Conservation (phyloP, 1,284 basidiomycete species). For the Ustilago hordei region DNA sequence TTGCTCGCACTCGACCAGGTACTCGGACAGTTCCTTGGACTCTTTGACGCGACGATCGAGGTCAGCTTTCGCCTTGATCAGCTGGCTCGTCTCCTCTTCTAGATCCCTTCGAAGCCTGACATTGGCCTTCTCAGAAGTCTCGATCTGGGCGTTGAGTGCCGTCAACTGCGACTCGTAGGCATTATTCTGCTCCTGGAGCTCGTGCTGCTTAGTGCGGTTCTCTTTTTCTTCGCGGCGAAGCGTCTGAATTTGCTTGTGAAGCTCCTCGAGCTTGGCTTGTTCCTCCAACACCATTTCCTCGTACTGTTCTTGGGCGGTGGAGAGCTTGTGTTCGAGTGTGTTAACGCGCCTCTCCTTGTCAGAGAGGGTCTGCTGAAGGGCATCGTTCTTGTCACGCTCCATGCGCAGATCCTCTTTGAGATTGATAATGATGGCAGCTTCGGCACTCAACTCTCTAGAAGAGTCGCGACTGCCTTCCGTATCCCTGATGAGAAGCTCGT, state of each 20-base stretch:
- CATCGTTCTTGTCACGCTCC: slow-evolving; percentile 46
- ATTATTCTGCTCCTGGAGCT: slow-evolving; percentile 44
- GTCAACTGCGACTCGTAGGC: slow-evolving; percentile 39
- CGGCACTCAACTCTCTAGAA: slow-evolving; percentile 35
- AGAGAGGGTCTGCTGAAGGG: slow-evolving; percentile 39
- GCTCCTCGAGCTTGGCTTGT: slow-evolving; percentile 43
- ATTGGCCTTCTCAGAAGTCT: slow-evolving; percentile 35
- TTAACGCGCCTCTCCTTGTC: slow-evolving; percentile 47
- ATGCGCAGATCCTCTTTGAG: slow-evolving; percentile 50
- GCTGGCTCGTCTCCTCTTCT: slow-evolving; percentile 41
- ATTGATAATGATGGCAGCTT: slow-evolving; percentile 35
- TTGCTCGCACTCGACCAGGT: slow-evolving; percentile 42
- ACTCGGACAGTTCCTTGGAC: slow-evolving; percentile 40
- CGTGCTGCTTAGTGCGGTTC: slow-evolving; percentile 28
- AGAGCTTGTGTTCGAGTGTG: slow-evolving; percentile 46
- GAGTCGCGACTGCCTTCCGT: slow-evolving; percentile 36
- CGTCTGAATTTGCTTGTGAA: slow-evolving; percentile 40
- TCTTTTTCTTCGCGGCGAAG: slow-evolving; percentile 49
- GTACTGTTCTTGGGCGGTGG: slow-evolving; percentile 46
- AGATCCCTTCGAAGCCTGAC: slow-evolving; percentile 39
- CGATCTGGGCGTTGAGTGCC: slow-evolving; percentile 37
- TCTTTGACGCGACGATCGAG: slow-evolving; percentile 38
- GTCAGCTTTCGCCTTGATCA: slow-evolving; percentile 35
- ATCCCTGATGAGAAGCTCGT: slow-evolving; percentile 39
- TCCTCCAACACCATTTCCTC: slow-evolving; percentile 46